A percentile compares a stretch with the other conserved stretches of the same genome.
These are phyloP conservation scores for Epichloe uncinata DNA, from an alignment of 2,329 filamentous ascomycete genomes.

Conservation along the genomic window DNA sequence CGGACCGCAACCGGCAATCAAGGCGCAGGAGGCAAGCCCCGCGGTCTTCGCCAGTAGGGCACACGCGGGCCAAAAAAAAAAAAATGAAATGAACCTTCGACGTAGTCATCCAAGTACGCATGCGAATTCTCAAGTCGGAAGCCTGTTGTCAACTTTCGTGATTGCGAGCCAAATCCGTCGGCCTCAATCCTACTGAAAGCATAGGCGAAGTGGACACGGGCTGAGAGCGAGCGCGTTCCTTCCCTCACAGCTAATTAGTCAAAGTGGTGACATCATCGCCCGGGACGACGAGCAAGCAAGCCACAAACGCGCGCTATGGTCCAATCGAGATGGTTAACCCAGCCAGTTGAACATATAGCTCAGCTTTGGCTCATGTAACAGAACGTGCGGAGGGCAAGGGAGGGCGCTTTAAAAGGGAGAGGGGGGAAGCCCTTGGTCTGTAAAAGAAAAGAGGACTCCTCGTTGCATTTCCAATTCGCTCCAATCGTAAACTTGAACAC, in stretches of 20 bases:
- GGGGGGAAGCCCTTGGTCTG: background rate
- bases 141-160: rapidly evolving
- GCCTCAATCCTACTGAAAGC: background rate
- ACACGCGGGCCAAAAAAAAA: no score
- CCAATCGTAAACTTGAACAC: background rate
- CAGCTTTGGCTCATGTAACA: background rate
- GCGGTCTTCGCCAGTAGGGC: no score
- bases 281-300: slow-evolving; percentile 7
- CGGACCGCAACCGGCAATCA: no score
- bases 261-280: slow-evolving; percentile 22
- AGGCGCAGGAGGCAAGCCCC: no score
- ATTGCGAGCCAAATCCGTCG: background rate
- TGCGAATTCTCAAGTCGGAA: background rate
- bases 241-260: background rate
- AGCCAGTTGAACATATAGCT: background rate
- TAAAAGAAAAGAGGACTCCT: background rate
- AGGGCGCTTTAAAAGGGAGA: slow-evolving; percentile 3
- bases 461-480: background rate
- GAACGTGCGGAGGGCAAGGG: background rate
- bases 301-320: slow-evolving; percentile 4
- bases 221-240: no score
- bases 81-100: no score
- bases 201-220: background rate
- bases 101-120: no score
- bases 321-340: slow-evolving; percentile 11